Percentiles rank a stretch among this genome's conserved stretches.
These are phyloP conservation scores for Paramecium sonneborni DNA, from an alignment of 73 alveolate genomes.

Conservation along the genomic window DNA sequence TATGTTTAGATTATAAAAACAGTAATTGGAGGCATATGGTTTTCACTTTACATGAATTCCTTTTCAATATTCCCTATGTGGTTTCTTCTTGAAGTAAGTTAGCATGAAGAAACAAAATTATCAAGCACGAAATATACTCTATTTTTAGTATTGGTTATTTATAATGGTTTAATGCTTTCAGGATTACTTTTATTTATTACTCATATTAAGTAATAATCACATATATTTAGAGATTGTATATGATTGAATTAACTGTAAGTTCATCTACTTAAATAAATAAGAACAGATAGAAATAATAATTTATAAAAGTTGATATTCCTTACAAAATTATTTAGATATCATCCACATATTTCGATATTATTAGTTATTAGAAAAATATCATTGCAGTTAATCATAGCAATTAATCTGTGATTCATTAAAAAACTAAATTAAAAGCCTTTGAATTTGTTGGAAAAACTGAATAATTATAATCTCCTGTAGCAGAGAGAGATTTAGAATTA, in stretches of 20 bases:
- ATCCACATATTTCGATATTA: background rate
- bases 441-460: constrained; percentile 38
- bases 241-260: background rate
- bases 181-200: background rate
- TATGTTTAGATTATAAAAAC: background rate
- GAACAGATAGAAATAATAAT: background rate
- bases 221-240: constrained; percentile 19
- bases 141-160: background rate
- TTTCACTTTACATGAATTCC: background rate
- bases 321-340: background rate
- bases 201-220: background rate
- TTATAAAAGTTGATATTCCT: background rate
- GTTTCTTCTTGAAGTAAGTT: background rate
- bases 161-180: background rate
- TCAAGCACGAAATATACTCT: background rate
- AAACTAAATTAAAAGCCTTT: background rate
- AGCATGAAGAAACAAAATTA: background rate
- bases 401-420: background rate
- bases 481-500: background rate
- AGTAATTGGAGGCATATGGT: constrained; percentile 37
- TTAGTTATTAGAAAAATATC: background rate
- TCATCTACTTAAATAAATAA: background rate
- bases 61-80: constrained; percentile 6
- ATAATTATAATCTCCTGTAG: background rate
- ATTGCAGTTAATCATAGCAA: background rate